Evolutionary conservation across 2,329 filamentous ascomycete species (phyloP).

Genomic region (Aspergillus caelatus): DNA sequence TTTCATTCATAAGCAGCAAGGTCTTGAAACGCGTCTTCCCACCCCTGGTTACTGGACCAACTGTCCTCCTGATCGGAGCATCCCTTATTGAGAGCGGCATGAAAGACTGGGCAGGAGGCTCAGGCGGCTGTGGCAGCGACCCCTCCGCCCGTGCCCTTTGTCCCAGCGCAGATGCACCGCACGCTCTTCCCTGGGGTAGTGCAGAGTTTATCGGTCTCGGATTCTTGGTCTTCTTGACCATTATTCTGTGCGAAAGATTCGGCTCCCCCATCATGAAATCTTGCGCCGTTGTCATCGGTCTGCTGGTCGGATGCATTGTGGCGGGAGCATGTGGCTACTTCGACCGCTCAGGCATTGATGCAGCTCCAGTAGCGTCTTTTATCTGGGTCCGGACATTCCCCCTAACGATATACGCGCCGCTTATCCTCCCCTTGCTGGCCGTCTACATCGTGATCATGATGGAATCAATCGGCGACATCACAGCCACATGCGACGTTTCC

Average conservation of each 20-base stretch:
- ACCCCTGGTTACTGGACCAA: conserved; percentile 69
- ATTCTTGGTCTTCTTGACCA: conserved; percentile 68
- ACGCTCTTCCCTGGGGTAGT: conserved; percentile 63
- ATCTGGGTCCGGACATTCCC: conserved; percentile 72
- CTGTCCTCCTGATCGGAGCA: conserved; percentile 68
- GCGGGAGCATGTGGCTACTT: conserved; percentile 69
- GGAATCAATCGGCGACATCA: conserved; percentile 69
- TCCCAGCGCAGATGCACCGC: conserved; percentile 60
- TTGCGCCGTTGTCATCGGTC: conserved; percentile 65
- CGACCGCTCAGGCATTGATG: conserved; percentile 59
- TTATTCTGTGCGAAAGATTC: conserved; percentile 70
- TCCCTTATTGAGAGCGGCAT: conserved; percentile 65
- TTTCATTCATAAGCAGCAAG: conserved; percentile 66
- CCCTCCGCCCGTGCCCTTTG: conserved; percentile 59
- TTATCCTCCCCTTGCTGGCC: conserved; percentile 65
- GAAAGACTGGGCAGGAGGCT: conserved; percentile 69
- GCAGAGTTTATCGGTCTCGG: conserved; percentile 69
- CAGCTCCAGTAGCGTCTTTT: conserved; percentile 66
- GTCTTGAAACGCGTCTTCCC: conserved; percentile 66
- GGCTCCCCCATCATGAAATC: conserved; percentile 72
- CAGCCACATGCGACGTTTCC: conserved; percentile 69
- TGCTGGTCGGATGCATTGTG: conserved; percentile 68
- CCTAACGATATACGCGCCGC: conserved; percentile 65
- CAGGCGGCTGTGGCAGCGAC: conserved; percentile 49
- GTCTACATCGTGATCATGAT: conserved; percentile 66